Evolutionary conservation across 139 green algal species (phyloP).

Genomic region (Mesostigma viride): DNA sequence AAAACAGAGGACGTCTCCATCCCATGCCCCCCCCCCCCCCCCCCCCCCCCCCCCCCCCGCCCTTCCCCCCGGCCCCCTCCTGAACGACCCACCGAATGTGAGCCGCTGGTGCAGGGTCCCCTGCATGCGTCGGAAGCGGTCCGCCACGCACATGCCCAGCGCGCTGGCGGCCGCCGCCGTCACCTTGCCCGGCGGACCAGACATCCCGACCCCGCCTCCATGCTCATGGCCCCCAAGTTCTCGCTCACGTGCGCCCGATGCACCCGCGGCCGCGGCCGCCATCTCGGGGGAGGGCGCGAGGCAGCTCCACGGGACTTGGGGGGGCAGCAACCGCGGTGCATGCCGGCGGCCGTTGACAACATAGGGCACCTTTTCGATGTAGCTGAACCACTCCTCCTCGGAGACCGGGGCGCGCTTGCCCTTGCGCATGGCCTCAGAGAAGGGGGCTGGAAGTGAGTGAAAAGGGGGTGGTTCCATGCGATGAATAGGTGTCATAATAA

Average conservation of each 20-base stretch:
- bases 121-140: conserved; percentile 21
- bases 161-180: neutral
- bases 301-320: neutral
- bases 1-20: no score
- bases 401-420: conserved; percentile 20
- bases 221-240: neutral
- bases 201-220: neutral
- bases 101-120: conserved; percentile 18
- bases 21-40: no score
- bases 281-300: neutral
- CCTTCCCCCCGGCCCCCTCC: no score
- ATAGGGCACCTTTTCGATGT: conserved; percentile 25
- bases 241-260: neutral
- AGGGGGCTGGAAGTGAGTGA: conserved; percentile 21
- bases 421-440: conserved; percentile 6
- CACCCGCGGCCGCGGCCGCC: neutral
- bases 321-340: neutral
- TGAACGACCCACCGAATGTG: conserved; percentile 25
- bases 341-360: conserved; percentile 6
- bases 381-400: conserved; percentile 15
- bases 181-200: neutral
- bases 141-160: conserved; percentile 7
- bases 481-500: no score
- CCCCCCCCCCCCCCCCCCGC: no score
- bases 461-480: no score